A percentile compares a stretch with the other conserved stretches of the same genome.
Evolutionary conservation across 2,329 filamentous ascomycete species (phyloP).

Genomic region (Arthrinium phaeospermum): DNA sequence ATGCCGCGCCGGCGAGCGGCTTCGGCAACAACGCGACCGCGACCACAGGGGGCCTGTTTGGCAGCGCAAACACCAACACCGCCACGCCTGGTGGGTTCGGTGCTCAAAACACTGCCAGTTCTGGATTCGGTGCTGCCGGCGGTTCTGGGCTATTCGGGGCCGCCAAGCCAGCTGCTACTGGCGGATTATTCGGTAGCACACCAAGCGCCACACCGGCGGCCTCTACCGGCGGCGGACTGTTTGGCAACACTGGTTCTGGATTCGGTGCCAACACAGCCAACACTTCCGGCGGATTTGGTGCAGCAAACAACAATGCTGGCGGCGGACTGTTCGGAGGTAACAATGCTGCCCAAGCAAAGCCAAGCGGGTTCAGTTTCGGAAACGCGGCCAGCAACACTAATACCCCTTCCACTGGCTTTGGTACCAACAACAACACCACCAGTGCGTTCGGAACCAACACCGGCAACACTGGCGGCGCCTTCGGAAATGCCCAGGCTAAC

Average conservation of each 20-base stretch:
- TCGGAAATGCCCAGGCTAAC: conserved; percentile 32
- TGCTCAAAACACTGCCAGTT: conserved; percentile 31
- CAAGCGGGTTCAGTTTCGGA: conserved; percentile 35
- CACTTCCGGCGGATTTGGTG: conserved; percentile 54
- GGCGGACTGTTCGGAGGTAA: conserved; percentile 45
- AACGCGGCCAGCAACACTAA: conserved; percentile 24
- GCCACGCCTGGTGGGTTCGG: conserved; percentile 34
- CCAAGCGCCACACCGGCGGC: conserved; percentile 33
- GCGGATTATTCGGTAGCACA: conserved; percentile 46
- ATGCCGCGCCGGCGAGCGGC: conserved; percentile 29
- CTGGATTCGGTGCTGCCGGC: conserved; percentile 36
- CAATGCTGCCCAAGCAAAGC: conserved; percentile 32
- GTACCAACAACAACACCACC: conserved; percentile 28
- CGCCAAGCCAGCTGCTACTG: conserved; percentile 38
- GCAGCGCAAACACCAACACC: conserved; percentile 25
- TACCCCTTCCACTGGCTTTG: conserved; percentile 34
- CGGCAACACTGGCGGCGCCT: conserved; percentile 51
- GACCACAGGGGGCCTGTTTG: conserved; percentile 42
- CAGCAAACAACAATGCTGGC: conserved; percentile 39
- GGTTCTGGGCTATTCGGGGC: conserved; percentile 47
- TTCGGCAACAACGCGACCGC: conserved; percentile 36
- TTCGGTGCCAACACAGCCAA: conserved; percentile 51
- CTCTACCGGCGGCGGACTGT: conserved; percentile 32
- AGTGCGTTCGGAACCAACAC: conserved; percentile 20
- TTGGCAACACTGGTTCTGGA: conserved; percentile 48